Conservation (phyloP, 148 eudicot genomes). For the Simmondsia chinensis region DNA sequence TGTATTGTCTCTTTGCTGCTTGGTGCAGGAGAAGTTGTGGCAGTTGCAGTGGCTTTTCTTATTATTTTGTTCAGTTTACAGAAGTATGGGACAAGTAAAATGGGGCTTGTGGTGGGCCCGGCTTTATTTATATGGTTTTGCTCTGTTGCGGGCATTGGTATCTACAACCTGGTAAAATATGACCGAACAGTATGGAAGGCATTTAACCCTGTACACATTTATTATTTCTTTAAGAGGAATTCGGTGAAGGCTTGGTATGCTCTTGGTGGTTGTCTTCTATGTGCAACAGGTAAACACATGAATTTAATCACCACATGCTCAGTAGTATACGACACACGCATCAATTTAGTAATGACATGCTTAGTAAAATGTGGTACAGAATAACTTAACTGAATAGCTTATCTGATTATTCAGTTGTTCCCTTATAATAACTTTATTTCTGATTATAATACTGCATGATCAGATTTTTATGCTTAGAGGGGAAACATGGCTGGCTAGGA, state of each 20-base stretch:
- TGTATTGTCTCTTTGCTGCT: conserved; percentile 5
- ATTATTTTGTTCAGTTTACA: conserved; percentile 84
- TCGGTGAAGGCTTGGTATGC: conserved; percentile 86
- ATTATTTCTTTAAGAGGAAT: conserved; percentile 79
- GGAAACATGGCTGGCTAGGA: too few species aligned
- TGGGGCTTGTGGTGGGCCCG: conserved; percentile 92
- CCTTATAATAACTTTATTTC: too few species aligned
- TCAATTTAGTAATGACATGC: too few species aligned
- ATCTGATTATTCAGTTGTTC: too few species aligned
- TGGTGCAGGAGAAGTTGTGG: conserved; percentile 73
- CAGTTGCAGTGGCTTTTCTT: conserved; percentile 81
- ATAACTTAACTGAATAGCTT: too few species aligned
- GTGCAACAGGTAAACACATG: conserved; percentile 70
- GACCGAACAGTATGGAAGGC: conserved; percentile 77
- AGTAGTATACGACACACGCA: too few species aligned
- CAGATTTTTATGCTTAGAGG: too few species aligned
- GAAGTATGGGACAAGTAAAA: conserved; percentile 92
- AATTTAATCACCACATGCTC: neutral
- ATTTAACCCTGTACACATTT: conserved; percentile 88
- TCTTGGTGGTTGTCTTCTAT: conserved; percentile 91
- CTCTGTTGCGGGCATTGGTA: conserved; percentile 77
- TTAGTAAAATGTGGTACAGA: too few species aligned
- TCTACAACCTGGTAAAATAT: conserved; percentile 79
- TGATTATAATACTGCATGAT: too few species aligned
- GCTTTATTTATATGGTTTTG: conserved; percentile 95